Conservation (phyloP, 1,284 basidiomycete species). For the Afroboletus lepidellus region DNA sequence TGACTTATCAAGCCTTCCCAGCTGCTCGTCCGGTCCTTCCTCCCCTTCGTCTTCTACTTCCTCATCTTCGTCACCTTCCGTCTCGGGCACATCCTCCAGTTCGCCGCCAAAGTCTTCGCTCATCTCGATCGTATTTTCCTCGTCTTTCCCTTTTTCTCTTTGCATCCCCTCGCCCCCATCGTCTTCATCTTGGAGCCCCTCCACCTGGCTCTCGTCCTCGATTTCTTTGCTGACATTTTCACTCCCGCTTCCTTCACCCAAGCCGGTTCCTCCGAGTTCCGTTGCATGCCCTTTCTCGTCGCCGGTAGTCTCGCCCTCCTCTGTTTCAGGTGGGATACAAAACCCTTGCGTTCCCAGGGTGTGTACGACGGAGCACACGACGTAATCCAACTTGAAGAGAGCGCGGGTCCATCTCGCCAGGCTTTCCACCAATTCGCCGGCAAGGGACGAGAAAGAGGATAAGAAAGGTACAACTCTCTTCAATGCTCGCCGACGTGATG, state of each 20-base stretch:
- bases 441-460: slow-evolving; percentile 52
- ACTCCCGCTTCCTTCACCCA: slow-evolving; percentile 82
- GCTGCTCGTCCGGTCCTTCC: slow-evolving; percentile 75
- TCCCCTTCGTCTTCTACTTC: slow-evolving; percentile 59
- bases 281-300: slow-evolving; percentile 43
- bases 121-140: slow-evolving; percentile 74
- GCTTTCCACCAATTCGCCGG: slow-evolving; percentile 51
- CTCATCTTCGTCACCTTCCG: slow-evolving; percentile 49
- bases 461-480: slow-evolving; percentile 66
- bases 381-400: slow-evolving; percentile 82
- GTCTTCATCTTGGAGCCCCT: slow-evolving; percentile 82
- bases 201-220: slow-evolving; percentile 93
- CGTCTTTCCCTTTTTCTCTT: slow-evolving; percentile 53
- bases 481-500: slow-evolving; percentile 27
- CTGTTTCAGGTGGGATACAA: slow-evolving; percentile 82
- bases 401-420: slow-evolving; percentile 72
- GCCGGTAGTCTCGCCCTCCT: slow-evolving; percentile 48
- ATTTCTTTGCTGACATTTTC: slow-evolving; percentile 93
- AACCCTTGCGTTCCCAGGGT: slow-evolving; percentile 87
- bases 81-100: slow-evolving; percentile 74
- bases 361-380: slow-evolving; percentile 73
- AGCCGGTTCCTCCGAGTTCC: slow-evolving; percentile 71
- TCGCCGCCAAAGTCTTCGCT: slow-evolving; percentile 79
- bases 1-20: slow-evolving; percentile 83
- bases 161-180: slow-evolving; percentile 48